Conservation (phyloP, 805 yeast genomes). For the Lipomyces spencermartinsiae region DNA sequence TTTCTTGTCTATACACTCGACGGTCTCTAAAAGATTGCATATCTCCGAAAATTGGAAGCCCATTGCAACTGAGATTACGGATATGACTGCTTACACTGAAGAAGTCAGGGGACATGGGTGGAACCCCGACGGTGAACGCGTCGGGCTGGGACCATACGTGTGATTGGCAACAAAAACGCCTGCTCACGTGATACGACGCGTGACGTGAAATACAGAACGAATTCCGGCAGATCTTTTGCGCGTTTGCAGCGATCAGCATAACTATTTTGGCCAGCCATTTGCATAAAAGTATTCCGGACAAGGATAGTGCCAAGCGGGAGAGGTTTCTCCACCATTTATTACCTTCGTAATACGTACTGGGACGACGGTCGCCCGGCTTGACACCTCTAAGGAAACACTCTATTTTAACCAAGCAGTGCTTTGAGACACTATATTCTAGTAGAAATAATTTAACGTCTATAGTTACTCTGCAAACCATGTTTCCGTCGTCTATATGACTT, state of each 20-base stretch:
- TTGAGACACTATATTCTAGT: too few species aligned
- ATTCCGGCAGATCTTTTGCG: neutral
- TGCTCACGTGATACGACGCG: neutral
- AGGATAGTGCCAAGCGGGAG: neutral
- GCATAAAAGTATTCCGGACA: neutral
- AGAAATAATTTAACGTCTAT: neutral
- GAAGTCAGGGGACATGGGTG: too few species aligned
- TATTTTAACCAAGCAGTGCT: too few species aligned
- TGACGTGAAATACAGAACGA: neutral
- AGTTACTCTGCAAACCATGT: neutral
- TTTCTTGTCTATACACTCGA: slow-evolving; percentile 9
- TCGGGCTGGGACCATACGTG: neutral
- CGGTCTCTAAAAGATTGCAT: slow-evolving; percentile 10
- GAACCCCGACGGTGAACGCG: too few species aligned
- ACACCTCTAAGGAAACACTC: neutral
- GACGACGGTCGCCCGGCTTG: neutral
- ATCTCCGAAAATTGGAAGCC: slow-evolving; percentile 3
- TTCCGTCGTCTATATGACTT: neutral
- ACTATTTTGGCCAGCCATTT: neutral
- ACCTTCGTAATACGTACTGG: neutral
- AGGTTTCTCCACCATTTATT: neutral
- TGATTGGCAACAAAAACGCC: neutral
- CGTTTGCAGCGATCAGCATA: too few species aligned
- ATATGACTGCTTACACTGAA: neutral
- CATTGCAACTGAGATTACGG: neutral